Percentiles rank a stretch among this genome's conserved stretches.
These are phyloP conservation scores for Populus davidiana DNA, from an alignment of 345 rosid genomes.

Conservation along the genomic window DNA sequence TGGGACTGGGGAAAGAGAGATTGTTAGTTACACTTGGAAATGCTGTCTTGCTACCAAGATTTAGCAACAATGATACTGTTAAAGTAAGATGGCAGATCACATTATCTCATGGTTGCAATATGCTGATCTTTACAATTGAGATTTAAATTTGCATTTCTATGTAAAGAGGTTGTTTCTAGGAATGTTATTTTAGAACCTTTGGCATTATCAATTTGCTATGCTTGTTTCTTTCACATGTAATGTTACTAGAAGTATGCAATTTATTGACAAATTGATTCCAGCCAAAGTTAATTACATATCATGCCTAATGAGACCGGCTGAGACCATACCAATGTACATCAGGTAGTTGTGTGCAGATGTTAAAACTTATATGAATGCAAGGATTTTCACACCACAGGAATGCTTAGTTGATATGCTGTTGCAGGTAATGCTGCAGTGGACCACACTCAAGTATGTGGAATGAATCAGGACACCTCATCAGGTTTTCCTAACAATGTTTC, in stretches of 20 bases:
- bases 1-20: not conserved
- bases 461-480: not conserved
- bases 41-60: not conserved
- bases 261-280: not conserved
- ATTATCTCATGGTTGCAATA: not conserved
- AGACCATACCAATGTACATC: not conserved
- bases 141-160: not conserved
- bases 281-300: not conserved
- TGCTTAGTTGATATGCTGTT: not conserved
- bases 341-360: not conserved
- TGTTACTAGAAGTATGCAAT: not conserved
- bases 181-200: not conserved
- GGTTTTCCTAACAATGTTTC: not conserved
- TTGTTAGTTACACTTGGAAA: not conserved
- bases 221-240: not conserved
- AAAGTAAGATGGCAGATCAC: not conserved
- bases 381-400: not conserved
- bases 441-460: not conserved
- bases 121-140: not conserved
- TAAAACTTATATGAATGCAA: not conserved
- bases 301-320: not conserved
- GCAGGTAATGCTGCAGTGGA: not conserved
- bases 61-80: too few species aligned
- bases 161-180: not conserved
- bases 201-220: not conserved